Evolutionary conservation across 164 flowering plant genomes (phyloP).

Genomic region (Brasenia schreberi): DNA sequence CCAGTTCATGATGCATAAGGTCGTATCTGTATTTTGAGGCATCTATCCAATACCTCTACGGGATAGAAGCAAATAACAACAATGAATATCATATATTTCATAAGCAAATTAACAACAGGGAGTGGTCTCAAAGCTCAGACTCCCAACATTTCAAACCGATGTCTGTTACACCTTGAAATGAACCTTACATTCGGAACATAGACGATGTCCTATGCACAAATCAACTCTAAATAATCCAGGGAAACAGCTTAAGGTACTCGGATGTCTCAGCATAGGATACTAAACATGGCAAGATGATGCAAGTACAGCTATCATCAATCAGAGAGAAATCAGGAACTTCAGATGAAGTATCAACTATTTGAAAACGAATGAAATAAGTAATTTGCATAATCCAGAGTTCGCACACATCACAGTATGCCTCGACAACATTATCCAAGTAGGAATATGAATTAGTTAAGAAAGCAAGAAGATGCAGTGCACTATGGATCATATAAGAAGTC

Average conservation of each 20-base stretch:
- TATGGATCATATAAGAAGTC: slow-evolving; percentile 22
- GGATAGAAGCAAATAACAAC: too few species aligned
- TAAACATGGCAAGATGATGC: not conserved
- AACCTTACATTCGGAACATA: too few species aligned
- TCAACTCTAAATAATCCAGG: not conserved
- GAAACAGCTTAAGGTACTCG: not conserved
- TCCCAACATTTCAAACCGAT: too few species aligned
- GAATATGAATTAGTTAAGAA: not conserved
- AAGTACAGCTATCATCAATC: not conserved
- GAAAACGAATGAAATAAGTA: not conserved
- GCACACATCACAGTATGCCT: not conserved
- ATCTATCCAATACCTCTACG: too few species aligned
- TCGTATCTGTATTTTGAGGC: too few species aligned
- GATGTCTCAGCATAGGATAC: not conserved
- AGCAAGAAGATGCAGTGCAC: not conserved
- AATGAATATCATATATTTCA: too few species aligned
- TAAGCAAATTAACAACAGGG: too few species aligned
- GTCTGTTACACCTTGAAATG: too few species aligned
- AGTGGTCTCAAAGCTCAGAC: too few species aligned
- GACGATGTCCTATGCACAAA: too few species aligned
- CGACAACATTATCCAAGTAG: not conserved
- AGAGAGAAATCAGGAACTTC: not conserved
- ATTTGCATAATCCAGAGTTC: not conserved
- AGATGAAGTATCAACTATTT: not conserved
- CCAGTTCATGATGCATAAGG: too few species aligned